Evolutionary conservation across 2,329 filamentous ascomycete genomes (phyloP), one percentile per base, ranked within the genome.

Genomic region (Thyridium curvatum): DNA sequence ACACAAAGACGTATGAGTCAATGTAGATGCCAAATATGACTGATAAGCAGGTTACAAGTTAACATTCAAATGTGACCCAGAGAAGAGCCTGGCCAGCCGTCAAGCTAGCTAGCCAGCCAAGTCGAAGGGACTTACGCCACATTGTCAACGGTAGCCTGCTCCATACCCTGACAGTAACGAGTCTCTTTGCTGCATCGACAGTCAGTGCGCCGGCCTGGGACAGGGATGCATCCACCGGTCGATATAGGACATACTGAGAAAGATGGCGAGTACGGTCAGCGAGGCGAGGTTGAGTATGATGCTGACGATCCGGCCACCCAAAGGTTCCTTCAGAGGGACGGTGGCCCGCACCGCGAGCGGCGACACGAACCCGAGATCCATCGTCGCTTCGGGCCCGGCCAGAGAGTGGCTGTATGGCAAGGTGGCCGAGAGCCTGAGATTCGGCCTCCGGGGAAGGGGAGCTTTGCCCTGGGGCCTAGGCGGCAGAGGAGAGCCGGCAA

Each of bases 1-100:
- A 67, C 12, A 80, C 72, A 48, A 83, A 83, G 8, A 71, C 47
- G 39, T 73, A 78, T 1, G 77, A 82, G 45, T 82, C 77, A 41
- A 63, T 30, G 46, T 82, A 82, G 29, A 82, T 76, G 9, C 68
- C 61, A 32, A 82, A 61, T 35, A 82, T 68, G 35, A 82, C 78
- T 82, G 37, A 12, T 8, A 4, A 12, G 16, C 14, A 18, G 35
- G 9, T 8, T 21, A 34, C 12, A 2, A 17, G 16, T 38, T 21
- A 38, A 30, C 7, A 32, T 18, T 12, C n/a, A n/a, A n/a, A n/a
- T n/a, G n/a, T n/a, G n/a, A n/a, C n/a, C n/a, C n/a, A n/a, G n/a
- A n/a, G n/a, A n/a, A n/a, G n/a, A n/a, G n/a, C n/a, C n/a, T n/a
- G n/a, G n/a, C n/a, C n/a, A n/a, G n/a, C n/a, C n/a, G n/a, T n/a